phyloP scores from a whole-genome alignment of 306 rosid species.

The Castanospermum australe region DNA sequence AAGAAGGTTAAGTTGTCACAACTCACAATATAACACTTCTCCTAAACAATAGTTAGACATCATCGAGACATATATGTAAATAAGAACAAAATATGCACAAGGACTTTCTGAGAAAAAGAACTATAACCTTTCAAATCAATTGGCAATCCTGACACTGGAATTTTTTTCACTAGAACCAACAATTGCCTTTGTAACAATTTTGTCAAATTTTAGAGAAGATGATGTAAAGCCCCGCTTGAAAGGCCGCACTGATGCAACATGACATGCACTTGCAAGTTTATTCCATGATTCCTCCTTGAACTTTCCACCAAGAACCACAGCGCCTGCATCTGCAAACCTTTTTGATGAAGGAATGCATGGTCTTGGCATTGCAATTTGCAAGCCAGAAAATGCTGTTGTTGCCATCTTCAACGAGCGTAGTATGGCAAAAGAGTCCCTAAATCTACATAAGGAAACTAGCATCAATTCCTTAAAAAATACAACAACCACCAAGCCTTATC shows the following conservation, averaged over 20 bases:
- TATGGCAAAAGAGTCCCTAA: constrained; percentile 29
- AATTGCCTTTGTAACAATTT: constrained; percentile 58
- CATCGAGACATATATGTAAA: neutral
- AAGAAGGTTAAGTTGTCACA: neutral
- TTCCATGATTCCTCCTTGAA: constrained; percentile 52
- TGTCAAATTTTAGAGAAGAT: constrained; percentile 45
- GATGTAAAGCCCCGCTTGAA: constrained; percentile 54
- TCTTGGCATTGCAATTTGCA: constrained; percentile 72
- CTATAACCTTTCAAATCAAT: constrained; percentile 71
- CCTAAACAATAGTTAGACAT: constrained; percentile 1
- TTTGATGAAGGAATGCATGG: constrained; percentile 57
- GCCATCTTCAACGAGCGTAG: constrained; percentile 53
- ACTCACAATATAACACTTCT: neutral
- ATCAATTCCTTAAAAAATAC: neutral
- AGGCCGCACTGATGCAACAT: constrained; percentile 50
- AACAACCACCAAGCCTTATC: no score
- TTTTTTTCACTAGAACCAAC: constrained; percentile 56
- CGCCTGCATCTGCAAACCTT: constrained; percentile 41
- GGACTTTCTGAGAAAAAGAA: neutral
- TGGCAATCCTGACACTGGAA: constrained; percentile 67
- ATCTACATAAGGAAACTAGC: constrained; percentile 32
- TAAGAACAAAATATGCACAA: neutral
- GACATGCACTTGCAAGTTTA: constrained; percentile 58
- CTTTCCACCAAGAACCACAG: constrained; percentile 41
- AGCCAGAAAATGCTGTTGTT: constrained; percentile 67